A percentile compares a stretch with the other conserved stretches of the same genome.
These are phyloP conservation scores for Fusarium protoensiforme DNA, from an alignment of 2,329 filamentous ascomycete species.

Conservation along the genomic window DNA sequence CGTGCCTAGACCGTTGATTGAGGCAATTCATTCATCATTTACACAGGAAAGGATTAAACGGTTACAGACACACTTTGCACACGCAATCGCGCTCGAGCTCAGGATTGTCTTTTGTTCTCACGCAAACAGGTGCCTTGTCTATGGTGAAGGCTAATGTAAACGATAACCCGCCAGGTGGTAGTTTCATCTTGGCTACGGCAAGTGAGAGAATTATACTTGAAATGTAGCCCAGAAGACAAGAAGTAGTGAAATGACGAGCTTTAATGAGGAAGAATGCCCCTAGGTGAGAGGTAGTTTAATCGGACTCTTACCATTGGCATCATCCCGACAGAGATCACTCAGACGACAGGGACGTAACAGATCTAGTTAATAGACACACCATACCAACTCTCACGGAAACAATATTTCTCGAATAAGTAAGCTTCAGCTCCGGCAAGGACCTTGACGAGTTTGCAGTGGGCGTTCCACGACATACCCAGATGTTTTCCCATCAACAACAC, in stretches of 20 bases:
- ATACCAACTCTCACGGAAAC: not conserved
- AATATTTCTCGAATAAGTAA: not conserved
- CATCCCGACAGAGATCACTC: not conserved
- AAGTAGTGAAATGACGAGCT: conserved; percentile 7
- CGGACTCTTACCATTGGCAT: not conserved
- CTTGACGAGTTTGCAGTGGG: not conserved
- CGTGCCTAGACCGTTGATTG: not conserved
- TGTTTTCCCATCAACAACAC: not conserved
- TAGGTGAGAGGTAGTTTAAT: not conserved
- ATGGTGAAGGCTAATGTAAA: not conserved
- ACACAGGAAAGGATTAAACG: not conserved
- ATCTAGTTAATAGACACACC: not conserved
- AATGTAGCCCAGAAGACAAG: not conserved
- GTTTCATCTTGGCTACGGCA: not conserved
- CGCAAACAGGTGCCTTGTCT: not conserved
- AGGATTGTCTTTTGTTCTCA: conserved; percentile 32
- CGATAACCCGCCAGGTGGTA: not conserved
- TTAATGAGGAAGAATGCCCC: not conserved
- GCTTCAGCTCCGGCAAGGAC: not conserved
- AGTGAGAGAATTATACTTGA: not conserved
- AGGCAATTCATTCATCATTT: not conserved
- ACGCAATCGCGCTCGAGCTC: conserved; percentile 24
- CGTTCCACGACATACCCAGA: not conserved
- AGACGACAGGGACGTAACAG: not conserved
- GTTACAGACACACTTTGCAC: not conserved